A percentile compares a stretch with the other conserved stretches of the same genome.
These are phyloP conservation scores for Calocera cornea DNA, from an alignment of 768 basidiomycete genomes.

Conservation along the genomic window DNA sequence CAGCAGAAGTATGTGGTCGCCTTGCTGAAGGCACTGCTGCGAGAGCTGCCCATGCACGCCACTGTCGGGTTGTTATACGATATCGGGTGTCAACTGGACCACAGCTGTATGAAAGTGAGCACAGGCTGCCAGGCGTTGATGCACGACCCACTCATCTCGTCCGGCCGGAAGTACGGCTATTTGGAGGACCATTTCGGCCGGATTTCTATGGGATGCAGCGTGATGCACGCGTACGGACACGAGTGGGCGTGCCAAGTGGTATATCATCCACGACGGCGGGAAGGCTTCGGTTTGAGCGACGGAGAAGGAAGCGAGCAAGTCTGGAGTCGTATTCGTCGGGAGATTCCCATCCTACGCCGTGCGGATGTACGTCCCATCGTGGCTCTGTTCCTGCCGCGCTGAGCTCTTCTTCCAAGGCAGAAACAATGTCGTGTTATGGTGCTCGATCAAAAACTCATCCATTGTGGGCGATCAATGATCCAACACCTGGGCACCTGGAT, in stretches of 20 bases:
- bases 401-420: not conserved
- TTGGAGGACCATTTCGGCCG: not conserved
- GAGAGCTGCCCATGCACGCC: conserved; percentile 13
- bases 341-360: conserved; percentile 4
- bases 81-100: conserved; percentile 28
- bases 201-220: not conserved
- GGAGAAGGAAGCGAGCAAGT: conserved; percentile 12
- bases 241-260: conserved; percentile 9
- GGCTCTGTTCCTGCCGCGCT: no score
- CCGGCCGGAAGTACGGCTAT: not conserved
- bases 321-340: conserved; percentile 2
- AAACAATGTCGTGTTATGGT: not conserved
- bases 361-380: conserved; percentile 10
- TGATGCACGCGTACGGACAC: conserved; percentile 9
- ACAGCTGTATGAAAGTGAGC: conserved; percentile 9
- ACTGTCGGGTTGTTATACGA: conserved; percentile 26
- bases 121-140: no score
- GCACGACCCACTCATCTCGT: no score
- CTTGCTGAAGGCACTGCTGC: not conserved
- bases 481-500: not conserved
- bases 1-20: conserved; percentile 8
- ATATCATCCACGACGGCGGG: not conserved
- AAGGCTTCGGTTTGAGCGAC: not conserved
- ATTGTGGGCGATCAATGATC: not conserved
- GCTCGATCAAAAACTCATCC: not conserved